phyloP scores from a whole-genome alignment of 176 grass and related monocot genomes.

The Triticum urartu region DNA sequence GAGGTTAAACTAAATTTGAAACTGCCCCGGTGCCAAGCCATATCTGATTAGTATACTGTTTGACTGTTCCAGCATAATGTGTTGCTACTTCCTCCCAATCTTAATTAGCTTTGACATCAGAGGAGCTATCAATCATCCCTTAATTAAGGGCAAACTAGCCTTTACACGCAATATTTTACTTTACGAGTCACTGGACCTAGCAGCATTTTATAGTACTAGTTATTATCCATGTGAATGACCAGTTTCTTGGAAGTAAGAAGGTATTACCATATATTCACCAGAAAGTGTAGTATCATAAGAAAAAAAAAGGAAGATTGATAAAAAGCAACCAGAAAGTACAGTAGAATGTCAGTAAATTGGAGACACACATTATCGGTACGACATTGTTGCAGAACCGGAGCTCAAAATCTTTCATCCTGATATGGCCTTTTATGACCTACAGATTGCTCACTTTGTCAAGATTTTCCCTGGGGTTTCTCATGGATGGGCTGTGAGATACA shows the following conservation, averaged over 20 bases:
- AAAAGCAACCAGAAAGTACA: not conserved
- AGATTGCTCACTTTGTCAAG: slow-evolving; percentile 60
- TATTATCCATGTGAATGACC: not conserved
- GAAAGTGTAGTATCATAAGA: not conserved
- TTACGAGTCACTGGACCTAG: not conserved
- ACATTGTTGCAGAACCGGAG: not conserved
- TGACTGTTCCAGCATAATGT: not conserved
- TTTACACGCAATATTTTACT: not conserved
- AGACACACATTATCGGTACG: not conserved
- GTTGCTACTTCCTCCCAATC: not conserved
- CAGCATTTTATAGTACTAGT: not conserved
- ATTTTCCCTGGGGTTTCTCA: slow-evolving; percentile 70
- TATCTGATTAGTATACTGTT: not conserved
- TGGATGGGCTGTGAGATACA: slow-evolving; percentile 67
- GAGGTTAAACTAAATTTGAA: not conserved
- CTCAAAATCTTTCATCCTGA: not conserved
- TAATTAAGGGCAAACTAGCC: not conserved
- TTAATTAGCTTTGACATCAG: not conserved
- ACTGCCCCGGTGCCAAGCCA: not conserved
- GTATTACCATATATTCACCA: not conserved
- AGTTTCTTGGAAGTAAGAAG: not conserved
- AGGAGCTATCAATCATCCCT: not conserved
- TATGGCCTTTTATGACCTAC: not conserved
- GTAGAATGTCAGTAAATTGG: not conserved
- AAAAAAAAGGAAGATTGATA: not conserved